Evolutionary conservation across 179 eudicot genomes (phyloP).

Genomic region (Corrigiola litoralis): DNA sequence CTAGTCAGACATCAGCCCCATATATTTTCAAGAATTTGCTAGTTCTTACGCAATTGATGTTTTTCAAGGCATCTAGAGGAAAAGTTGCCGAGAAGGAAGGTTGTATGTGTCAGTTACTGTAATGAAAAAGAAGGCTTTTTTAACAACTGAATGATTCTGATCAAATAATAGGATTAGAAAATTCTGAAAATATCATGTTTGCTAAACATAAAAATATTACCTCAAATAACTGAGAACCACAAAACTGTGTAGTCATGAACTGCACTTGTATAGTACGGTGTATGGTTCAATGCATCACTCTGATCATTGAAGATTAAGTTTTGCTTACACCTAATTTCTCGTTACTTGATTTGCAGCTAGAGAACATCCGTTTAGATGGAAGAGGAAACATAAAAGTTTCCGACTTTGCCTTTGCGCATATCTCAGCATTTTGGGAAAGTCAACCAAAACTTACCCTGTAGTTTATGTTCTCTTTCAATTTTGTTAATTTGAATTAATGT

Average conservation of each 20-base stretch:
- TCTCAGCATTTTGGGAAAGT: conserved; percentile 85
- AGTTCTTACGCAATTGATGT: conserved; percentile 9
- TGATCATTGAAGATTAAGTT: neutral
- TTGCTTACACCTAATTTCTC: neutral
- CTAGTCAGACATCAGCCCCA: neutral
- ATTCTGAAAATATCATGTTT: no score
- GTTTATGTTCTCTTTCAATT: neutral
- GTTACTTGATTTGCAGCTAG: conserved; percentile 51
- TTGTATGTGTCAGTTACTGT: no score
- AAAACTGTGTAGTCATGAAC: no score
- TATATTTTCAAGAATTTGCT: neutral
- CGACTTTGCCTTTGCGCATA: conserved; percentile 89
- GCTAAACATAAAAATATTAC: no score
- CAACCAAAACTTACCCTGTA: neutral
- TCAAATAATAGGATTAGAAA: neutral
- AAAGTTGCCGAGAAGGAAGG: conserved; percentile 63
- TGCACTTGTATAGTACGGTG: no score
- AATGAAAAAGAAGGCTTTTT: no score
- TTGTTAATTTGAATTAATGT: no score
- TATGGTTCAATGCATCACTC: no score
- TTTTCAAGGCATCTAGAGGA: conserved; percentile 58
- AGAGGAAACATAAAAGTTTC: conserved; percentile 76
- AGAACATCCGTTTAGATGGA: conserved; percentile 73
- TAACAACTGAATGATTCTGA: neutral
- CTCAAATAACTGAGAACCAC: no score